These are phyloP conservation scores for Kickxella alabastrina DNA, from an alignment of 192 early-diverging fungal species.

Conservation along the genomic window DNA sequence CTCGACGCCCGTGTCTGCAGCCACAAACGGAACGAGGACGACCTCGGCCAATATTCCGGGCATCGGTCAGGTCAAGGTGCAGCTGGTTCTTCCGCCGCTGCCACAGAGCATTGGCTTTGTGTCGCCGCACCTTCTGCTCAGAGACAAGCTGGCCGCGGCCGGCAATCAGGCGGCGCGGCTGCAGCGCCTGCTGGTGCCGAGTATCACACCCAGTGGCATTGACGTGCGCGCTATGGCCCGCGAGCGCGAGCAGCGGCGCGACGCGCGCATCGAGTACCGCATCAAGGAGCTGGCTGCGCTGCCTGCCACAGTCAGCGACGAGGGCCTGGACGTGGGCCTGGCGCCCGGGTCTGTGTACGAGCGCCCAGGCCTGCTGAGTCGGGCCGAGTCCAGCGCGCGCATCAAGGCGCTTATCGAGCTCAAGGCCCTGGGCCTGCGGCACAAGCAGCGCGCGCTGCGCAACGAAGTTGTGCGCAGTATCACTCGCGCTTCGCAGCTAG, in stretches of 20 bases:
- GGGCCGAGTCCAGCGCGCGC: constrained; percentile 55
- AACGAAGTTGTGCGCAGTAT: constrained; percentile 72
- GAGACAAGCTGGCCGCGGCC: constrained; percentile 54
- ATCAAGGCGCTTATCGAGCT: constrained; percentile 82
- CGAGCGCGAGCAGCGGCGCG: constrained; percentile 75
- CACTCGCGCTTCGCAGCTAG: constrained; percentile 68
- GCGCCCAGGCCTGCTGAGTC: constrained; percentile 25
- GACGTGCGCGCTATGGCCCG: constrained; percentile 71
- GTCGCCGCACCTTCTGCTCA: constrained; percentile 58
- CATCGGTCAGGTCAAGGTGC: constrained; percentile 19
- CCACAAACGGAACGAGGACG: no score
- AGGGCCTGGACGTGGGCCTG: constrained; percentile 22
- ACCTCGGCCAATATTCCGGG: not conserved
- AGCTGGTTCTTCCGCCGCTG: constrained; percentile 31
- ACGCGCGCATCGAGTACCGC: constrained; percentile 68
- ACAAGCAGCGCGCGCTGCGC: constrained; percentile 74
- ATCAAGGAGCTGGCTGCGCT: constrained; percentile 73
- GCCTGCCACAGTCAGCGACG: constrained; percentile 63
- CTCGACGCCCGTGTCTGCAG: not conserved
- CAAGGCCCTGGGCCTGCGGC: constrained; percentile 74
- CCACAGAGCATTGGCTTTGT: constrained; percentile 33
- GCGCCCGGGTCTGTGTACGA: constrained; percentile 8
- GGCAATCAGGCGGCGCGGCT: constrained; percentile 49
- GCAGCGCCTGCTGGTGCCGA: constrained; percentile 70
- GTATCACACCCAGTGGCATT: constrained; percentile 70